Evolutionary conservation across 768 basidiomycete species (phyloP).

Genomic region (Dioszegia crocea): DNA sequence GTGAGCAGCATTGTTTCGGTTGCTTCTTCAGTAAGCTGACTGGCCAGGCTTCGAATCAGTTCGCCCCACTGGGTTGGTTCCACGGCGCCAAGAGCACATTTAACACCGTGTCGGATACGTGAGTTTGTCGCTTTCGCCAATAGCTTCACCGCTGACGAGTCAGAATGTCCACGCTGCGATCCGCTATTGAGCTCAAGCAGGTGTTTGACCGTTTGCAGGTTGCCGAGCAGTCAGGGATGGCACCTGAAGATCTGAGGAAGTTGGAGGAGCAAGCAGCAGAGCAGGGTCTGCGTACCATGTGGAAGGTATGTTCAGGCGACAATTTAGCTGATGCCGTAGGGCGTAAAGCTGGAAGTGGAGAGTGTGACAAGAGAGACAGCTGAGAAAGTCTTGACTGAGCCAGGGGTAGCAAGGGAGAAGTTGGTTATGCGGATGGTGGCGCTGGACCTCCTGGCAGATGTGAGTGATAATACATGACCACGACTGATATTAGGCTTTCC

Average conservation of each 20-base stretch:
- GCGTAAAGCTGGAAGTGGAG: conserved; percentile 51
- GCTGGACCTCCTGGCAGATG: conserved; percentile 47
- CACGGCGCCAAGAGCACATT: conserved; percentile 49
- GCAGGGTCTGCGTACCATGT: conserved; percentile 49
- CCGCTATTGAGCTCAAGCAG: conserved; percentile 49
- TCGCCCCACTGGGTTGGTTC: conserved; percentile 50
- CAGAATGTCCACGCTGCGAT: conserved; percentile 47
- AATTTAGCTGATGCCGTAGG: conserved; percentile 21
- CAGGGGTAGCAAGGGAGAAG: conserved; percentile 41
- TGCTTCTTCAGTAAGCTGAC: not conserved
- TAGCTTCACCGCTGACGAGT: conserved; percentile 4
- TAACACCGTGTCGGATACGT: conserved; percentile 47
- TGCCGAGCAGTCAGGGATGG: conserved; percentile 48
- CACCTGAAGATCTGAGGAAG: conserved; percentile 46
- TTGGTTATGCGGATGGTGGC: conserved; percentile 42
- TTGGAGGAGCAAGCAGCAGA: conserved; percentile 50
- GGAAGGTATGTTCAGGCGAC: conserved; percentile 38
- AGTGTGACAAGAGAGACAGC: conserved; percentile 47
- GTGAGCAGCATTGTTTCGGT: conserved; percentile 2
- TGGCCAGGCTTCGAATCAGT: conserved; percentile 40
- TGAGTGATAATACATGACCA: conserved; percentile 18
- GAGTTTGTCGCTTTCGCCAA: conserved; percentile 14
- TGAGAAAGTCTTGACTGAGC: conserved; percentile 47
- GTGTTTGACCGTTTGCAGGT: conserved; percentile 50
- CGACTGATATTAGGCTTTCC: conserved; percentile 38